Evolutionary conservation across 176 grass and related monocot species (phyloP).

Genomic region (Carex kokanica): DNA sequence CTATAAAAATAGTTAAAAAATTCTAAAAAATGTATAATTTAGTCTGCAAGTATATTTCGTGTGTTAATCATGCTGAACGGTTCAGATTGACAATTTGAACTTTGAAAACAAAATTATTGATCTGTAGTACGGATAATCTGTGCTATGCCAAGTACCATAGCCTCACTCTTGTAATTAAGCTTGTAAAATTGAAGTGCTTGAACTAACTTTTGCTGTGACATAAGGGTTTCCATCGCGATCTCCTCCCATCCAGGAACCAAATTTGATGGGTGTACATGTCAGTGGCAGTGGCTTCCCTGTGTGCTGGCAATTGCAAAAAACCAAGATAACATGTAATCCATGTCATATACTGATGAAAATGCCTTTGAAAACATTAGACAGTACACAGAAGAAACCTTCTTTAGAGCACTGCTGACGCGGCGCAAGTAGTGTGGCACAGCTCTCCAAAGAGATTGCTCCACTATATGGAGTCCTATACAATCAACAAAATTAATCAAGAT

Average conservation of each 20-base stretch:
- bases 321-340: conserved; percentile 1
- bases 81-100: too few species aligned
- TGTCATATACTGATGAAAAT: background rate
- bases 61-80: too few species aligned
- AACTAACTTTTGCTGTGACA: conserved; percentile 87
- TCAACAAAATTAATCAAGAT: background rate
- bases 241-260: conserved; percentile 98
- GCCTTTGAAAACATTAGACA: background rate
- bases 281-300: conserved; percentile 89
- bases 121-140: too few species aligned
- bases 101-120: too few species aligned
- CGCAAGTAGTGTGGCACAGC: conserved; percentile 86
- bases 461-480: conserved; percentile 75
- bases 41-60: too few species aligned
- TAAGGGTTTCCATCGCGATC: conserved; percentile 94
- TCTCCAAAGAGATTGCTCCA: conserved; percentile 98
- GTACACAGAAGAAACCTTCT: conserved; percentile 49
- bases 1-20: too few species aligned
- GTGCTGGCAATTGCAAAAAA: conserved; percentile 42
- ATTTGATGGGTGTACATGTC: conserved; percentile 88
- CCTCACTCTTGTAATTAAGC: too few species aligned
- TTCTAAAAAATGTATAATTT: too few species aligned
- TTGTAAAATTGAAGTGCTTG: background rate
- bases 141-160: too few species aligned
- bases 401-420: conserved; percentile 86